Evolutionary conservation across 2,329 filamentous ascomycete genomes (phyloP).

Genomic region (Neurospora sp.): DNA sequence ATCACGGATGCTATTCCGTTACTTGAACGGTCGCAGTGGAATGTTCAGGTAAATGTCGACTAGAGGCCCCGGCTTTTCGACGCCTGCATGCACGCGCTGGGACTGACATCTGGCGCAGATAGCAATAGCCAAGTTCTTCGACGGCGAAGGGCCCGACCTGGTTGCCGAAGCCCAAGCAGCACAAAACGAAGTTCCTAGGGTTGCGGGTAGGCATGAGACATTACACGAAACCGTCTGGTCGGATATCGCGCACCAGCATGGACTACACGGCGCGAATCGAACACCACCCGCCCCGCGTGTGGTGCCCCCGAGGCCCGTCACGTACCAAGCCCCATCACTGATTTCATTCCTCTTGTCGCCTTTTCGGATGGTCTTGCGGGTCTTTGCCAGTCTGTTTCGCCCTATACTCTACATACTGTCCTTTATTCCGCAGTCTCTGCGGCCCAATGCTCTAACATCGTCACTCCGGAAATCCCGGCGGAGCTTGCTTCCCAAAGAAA

Average conservation of each 20-base stretch:
- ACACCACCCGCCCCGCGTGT: conserved; percentile 63
- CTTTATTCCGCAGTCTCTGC: conserved; percentile 61
- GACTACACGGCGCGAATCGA: conserved; percentile 23
- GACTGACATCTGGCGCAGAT: conserved; percentile 45
- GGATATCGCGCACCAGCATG: conserved; percentile 21
- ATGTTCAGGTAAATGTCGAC: conserved; percentile 58
- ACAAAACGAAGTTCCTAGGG: conserved; percentile 47
- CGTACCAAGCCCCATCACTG: conserved; percentile 63
- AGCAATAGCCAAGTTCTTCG: conserved; percentile 94
- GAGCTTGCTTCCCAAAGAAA: conserved; percentile 74
- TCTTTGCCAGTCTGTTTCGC: conserved; percentile 59
- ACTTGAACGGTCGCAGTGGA: conserved; percentile 86
- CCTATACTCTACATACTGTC: conserved; percentile 70
- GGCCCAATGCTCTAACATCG: conserved; percentile 44
- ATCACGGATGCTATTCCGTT: conserved; percentile 65
- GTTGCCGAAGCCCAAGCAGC: conserved; percentile 65
- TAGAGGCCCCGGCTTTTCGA: neutral
- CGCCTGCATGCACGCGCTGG: neutral
- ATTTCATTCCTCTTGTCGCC: conserved; percentile 72
- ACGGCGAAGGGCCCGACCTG: conserved; percentile 79
- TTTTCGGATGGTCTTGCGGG: conserved; percentile 65
- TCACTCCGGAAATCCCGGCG: conserved; percentile 48
- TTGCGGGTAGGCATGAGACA: conserved; percentile 60
- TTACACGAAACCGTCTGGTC: conserved; percentile 50
- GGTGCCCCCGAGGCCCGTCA: conserved; percentile 62